Evolutionary conservation across 2,329 filamentous ascomycete genomes (phyloP), one percentile per base, ranked within the genome.

Genomic region (Grosmannia huntii): DNA sequence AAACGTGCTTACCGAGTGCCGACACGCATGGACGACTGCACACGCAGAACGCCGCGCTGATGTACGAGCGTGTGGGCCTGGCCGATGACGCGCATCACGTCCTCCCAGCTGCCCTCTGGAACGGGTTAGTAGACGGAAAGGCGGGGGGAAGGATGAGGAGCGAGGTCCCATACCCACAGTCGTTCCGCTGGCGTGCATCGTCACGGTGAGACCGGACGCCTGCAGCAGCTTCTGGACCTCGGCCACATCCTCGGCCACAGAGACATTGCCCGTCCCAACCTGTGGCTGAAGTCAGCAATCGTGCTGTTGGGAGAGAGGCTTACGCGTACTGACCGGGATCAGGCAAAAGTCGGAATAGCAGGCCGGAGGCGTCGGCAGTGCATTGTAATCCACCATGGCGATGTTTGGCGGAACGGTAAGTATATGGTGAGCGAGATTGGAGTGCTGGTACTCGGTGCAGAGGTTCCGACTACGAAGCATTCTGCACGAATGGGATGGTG

Each of bases 271-370:
- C 21, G 92, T 96, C 61, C 94, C 92, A 62, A 97, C 80, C 86
- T 89, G 19, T 4, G 28, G 6, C 12, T 11, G 19, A 50, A 27
- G 57, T 33, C 33, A 25, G 19, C 16, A 36, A 21, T 3, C 21
- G 36, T 4, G 48, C 23, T n/a, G 11, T 16, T 27, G 16, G 23
- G 27, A n/a, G 36, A 49, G 16, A 36, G 49, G 5, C 9, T 33
- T 9, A 12, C 27, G 31, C 48, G 54, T 49, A 73, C 81, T 60
- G 67, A 88, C 85, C 2, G 91, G 91, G 61, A 96, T 86, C 64
- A 96, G 77, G 71, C 91, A 96, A 70, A 96, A 96, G 73, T 96
- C 91, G 59, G 87, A 91, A 57, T 86, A 89, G 72, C 89, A 95
- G 59, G 83, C 75, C 58, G 81, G 75, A 4, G 91, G 91, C 1